Base-by-base conservation (phyloP, 768 basidiomycete species). In the Hypsizygus marmoreus region DNA sequence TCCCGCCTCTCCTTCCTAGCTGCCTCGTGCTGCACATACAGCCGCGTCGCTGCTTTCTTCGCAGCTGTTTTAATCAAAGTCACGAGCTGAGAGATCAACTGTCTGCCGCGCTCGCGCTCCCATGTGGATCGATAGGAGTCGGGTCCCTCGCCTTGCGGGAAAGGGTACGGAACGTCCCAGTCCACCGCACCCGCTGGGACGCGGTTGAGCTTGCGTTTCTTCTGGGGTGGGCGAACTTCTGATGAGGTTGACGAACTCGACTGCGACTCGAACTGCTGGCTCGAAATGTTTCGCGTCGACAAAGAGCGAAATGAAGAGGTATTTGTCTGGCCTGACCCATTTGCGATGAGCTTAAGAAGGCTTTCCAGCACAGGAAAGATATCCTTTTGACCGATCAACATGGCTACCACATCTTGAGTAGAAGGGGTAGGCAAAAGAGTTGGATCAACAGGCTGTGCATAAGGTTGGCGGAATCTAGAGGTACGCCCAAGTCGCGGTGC, bases 131-230 rank as follows among this genome's bases (percentile, higher is more conserved):
- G 72, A 61, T 91, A 91, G n/a, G 72, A 69, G 13, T 74, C 60
- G 2, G 89, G 86, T 2, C 85, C 89, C 53, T 91, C 84, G 22
- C 86, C 89, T 37, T 74, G 67, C 30, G 62, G 65, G 51, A 91
- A 91, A 5, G 89, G 89, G 61, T 83, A 91, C 0, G 89, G 89
- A 0, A 91, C 78, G 54, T 90, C 87, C 89, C 89, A 91, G 57
- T 90, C 87, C 1, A 63, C 74, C 1, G 89, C 89, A 9, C 89
- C 89, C 16, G 89, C 89, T 25, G 89, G 89, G 11, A 91, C 87
- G 7, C 70, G 66, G 45, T 71, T 73, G 11, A 90, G 68, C 54
- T 78, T 86, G 22, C 87, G 76, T 49, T 79, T 81, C 65, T 88
- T 90, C 5, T 72, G 57, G 11, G 57, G 53, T 6, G 72, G 60